Base-by-base conservation (phyloP, 1,284 basidiomycete genomes). In the Ceratobasidium theobromae region DNA sequence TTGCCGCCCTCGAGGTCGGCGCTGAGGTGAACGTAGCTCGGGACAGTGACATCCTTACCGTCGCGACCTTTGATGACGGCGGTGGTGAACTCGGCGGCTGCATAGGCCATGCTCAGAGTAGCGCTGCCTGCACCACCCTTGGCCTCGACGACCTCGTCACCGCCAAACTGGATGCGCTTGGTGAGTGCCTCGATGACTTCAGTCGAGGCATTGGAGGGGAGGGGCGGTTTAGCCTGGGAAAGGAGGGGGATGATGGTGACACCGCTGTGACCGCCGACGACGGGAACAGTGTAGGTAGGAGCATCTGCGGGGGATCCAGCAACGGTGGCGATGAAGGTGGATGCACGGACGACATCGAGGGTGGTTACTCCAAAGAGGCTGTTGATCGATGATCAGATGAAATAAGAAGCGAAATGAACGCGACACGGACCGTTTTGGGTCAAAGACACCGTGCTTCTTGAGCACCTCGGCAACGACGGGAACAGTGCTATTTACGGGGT, bases 291-390 rank as follows among this genome's bases (percentile, higher is more conserved):
- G 73, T 96, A 82, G 28, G 89, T 82, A 68, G 86, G 77, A 30
- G 93, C 83, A 70, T 86, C 72, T 74, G 78, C 80, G 75, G 72
- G 79, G 73, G 87, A 82, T 55, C 86, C 87, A 65, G 86, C 78
- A 71, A 90, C 82, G 77, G 95, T 92, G 30, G 94, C 82, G 58
- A 97, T 88, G 78, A 99, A 99, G 66, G 94, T 95, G 16, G 94
- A 95, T 30, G 97, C 88, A 74, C 97, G 95, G 73, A 98, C 93
- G 70, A 98, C 95, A 77, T 99, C 96, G 70, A 99, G 86, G 38
- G 97, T 98, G 68, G 97, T 98, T 57, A 98, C 94, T 84, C 96
- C 97, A 75, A 98, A 98, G 70, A 99, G 77, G 72, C 93, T 93
- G 70, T 49, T 41, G 64, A 62, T 53, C 54, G 18, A 64, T 48